A percentile compares a stretch with the other conserved stretches of the same genome.
Evolutionary conservation across 257 asterid genomes (phyloP).

Genomic region (Solanum appendiculatum): DNA sequence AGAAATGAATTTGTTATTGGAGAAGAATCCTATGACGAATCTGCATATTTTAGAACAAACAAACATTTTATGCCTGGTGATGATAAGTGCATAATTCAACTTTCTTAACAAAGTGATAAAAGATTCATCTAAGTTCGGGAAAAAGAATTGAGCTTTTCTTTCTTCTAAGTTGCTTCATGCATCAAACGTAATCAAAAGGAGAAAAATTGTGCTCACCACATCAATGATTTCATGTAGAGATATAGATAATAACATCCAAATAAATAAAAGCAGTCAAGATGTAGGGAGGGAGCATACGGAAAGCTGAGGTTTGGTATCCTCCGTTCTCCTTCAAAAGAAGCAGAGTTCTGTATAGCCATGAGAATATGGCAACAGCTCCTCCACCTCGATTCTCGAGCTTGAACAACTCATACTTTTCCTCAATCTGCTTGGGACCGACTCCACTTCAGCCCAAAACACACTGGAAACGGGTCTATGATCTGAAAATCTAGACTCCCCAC

Average conservation of each 20-base stretch:
- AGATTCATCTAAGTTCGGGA: neutral
- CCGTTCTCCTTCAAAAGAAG: conserved; percentile 44
- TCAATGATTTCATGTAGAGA: neutral
- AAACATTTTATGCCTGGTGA: neutral
- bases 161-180: neutral
- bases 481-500: conserved; percentile 91
- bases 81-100: neutral
- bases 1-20: neutral
- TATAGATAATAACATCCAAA: neutral
- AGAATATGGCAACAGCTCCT: conserved; percentile 83
- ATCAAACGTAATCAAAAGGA: neutral
- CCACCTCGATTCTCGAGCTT: conserved; percentile 77
- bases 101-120: neutral
- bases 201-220: neutral
- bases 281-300: conserved; percentile 16
- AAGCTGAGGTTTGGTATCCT: neutral
- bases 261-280: neutral
- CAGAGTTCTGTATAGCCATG: conserved; percentile 95
- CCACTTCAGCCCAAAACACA: conserved; percentile 90
- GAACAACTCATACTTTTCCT: conserved; percentile 91
- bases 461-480: conserved; percentile 97
- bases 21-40: neutral
- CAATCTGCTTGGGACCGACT: conserved; percentile 78
- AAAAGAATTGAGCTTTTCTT: neutral
- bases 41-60: neutral